Conservation (phyloP, 768 basidiomycete species). For the Hericium erinaceus region DNA sequence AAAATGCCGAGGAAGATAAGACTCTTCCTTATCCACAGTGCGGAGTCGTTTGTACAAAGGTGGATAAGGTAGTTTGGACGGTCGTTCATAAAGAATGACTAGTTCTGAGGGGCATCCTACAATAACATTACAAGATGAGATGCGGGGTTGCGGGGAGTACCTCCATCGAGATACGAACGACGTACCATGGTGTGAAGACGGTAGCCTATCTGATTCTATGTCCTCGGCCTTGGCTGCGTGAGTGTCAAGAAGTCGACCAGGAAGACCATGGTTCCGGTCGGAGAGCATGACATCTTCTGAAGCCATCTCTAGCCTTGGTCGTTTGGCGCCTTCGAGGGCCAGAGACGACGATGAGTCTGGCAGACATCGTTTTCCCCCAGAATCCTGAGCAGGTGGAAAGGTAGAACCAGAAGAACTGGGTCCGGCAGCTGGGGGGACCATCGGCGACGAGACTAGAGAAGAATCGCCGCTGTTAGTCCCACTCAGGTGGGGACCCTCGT, state of each 20-base stretch:
- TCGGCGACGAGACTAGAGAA: constrained; percentile 8
- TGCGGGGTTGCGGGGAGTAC: not conserved
- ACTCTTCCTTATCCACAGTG: constrained; percentile 31
- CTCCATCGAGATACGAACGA: not conserved
- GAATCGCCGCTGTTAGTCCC: constrained; percentile 11
- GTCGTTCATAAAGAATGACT: constrained; percentile 44
- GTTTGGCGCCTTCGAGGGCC: constrained; percentile 1
- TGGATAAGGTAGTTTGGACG: constrained; percentile 26
- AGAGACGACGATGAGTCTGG: not conserved
- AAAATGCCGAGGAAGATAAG: constrained; percentile 33
- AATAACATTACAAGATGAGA: not conserved
- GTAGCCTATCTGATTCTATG: too few species aligned
- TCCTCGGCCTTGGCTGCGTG: too few species aligned
- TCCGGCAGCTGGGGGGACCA: constrained; percentile 9
- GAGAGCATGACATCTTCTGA: not conserved
- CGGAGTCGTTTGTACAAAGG: constrained; percentile 39
- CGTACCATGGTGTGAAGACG: too few species aligned
- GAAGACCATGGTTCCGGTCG: too few species aligned
- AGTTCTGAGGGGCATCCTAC: constrained; percentile 32
- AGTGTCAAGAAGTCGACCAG: too few species aligned
- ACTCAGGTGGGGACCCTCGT: constrained; percentile 6
- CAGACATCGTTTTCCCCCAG: not conserved
- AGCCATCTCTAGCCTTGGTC: not conserved
- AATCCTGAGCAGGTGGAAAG: constrained; percentile 1
- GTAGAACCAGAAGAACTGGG: constrained; percentile 6